Conservation (phyloP, 1,284 basidiomycete species). For the Rhizoctonia solani region DNA sequence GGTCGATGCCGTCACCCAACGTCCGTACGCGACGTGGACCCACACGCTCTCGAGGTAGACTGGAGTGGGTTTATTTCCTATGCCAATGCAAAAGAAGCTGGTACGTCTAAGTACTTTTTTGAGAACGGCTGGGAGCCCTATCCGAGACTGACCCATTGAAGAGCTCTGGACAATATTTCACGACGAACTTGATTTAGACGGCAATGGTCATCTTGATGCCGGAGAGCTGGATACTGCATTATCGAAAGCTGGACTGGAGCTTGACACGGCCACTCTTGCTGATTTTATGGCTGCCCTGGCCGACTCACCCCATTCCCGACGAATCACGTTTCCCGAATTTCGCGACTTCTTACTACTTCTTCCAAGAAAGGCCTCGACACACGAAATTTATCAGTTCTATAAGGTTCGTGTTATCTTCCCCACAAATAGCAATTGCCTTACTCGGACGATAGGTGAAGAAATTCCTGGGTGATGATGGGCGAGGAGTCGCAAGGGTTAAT, state of each 20-base stretch:
- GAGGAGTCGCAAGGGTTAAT: slow-evolving; percentile 76
- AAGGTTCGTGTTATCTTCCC: slow-evolving; percentile 56
- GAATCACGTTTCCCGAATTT: slow-evolving; percentile 85
- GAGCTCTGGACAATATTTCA: slow-evolving; percentile 91
- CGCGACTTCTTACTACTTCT: slow-evolving; percentile 87
- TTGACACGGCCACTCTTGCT: slow-evolving; percentile 65
- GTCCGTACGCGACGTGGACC: slow-evolving; percentile 48
- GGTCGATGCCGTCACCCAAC: slow-evolving; percentile 58
- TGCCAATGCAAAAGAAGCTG: slow-evolving; percentile 74
- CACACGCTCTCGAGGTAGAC: slow-evolving; percentile 51
- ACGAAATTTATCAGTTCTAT: slow-evolving; percentile 87
- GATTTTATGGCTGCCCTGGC: slow-evolving; percentile 84
- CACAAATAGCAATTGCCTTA: slow-evolving; percentile 7
- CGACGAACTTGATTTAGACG: slow-evolving; percentile 82
- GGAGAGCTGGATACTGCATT: slow-evolving; percentile 73
- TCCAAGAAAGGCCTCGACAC: slow-evolving; percentile 76
- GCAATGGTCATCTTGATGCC: slow-evolving; percentile 78
- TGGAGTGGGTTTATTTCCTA: slow-evolving; percentile 83
- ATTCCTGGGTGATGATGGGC: slow-evolving; percentile 73
- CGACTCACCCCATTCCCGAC: slow-evolving; percentile 63
- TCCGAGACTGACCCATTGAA: slow-evolving; percentile 48
- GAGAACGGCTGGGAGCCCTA: slow-evolving; percentile 36
- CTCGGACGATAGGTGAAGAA: slow-evolving; percentile 49
- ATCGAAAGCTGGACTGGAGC: slow-evolving; percentile 71
- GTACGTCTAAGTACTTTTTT: slow-evolving; percentile 46